Conservation (phyloP, 306 rosid genomes). For the Quercus cerris region DNA sequence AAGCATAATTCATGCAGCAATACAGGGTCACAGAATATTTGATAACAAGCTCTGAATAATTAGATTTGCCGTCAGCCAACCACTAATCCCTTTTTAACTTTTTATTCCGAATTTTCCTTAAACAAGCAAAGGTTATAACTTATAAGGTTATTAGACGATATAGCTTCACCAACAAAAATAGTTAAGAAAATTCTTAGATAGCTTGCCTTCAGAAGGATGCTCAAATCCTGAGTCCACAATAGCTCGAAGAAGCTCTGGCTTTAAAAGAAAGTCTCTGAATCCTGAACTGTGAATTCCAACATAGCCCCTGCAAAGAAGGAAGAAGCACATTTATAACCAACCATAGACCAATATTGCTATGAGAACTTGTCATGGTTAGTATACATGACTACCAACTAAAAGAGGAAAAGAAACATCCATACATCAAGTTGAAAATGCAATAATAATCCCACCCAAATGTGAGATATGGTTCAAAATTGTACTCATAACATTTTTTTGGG, state of each 20-base stretch:
- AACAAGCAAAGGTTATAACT: background rate
- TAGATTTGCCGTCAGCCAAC: background rate
- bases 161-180: background rate
- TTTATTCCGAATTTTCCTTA: background rate
- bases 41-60: background rate
- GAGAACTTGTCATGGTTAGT: background rate
- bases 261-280: slow-evolving; percentile 95
- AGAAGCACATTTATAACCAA: background rate
- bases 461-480: too few relatives aligned
- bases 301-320: slow-evolving; percentile 61
- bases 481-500: too few relatives aligned
- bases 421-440: too few relatives aligned
- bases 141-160: background rate
- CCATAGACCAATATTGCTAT: background rate
- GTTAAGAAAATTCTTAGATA: background rate
- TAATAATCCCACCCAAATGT: too few relatives aligned
- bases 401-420: background rate
- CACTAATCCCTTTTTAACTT: background rate
- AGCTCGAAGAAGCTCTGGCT: slow-evolving; percentile 99
- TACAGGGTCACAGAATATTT: background rate
- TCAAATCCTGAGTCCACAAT: slow-evolving; percentile 98
- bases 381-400: background rate
- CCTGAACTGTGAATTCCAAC: slow-evolving; percentile 99
- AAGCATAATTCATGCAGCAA: background rate
- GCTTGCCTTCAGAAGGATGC: slow-evolving; percentile 98